These are phyloP conservation scores for Thyridium curvatum DNA, from an alignment of 2,329 filamentous ascomycete species.

Conservation along the genomic window DNA sequence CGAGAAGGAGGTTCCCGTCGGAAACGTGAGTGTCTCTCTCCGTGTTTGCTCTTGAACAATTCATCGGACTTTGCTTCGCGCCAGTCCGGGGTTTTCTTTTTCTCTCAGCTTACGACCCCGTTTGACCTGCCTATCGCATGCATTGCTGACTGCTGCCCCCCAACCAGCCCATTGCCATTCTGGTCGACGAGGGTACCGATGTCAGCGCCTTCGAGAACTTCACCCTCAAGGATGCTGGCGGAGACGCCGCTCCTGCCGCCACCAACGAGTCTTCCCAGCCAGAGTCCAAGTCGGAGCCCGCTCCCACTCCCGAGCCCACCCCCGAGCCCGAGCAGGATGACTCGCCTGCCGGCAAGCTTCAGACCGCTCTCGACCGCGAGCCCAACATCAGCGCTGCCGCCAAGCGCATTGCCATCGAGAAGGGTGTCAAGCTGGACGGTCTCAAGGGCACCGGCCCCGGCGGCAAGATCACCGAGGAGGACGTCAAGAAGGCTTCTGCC, in stretches of 20 bases:
- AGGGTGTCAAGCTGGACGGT: conserved; percentile 67
- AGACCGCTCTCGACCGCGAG: conserved; percentile 79
- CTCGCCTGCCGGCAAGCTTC: conserved; percentile 67
- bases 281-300: conserved; percentile 60
- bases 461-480: conserved; percentile 84
- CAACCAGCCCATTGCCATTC: conserved; percentile 81
- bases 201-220: conserved; percentile 85
- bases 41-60: too few species aligned
- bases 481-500: conserved; percentile 76
- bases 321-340: conserved; percentile 61
- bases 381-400: conserved; percentile 66
- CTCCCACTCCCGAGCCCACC: conserved; percentile 47
- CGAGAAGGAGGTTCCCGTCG: conserved; percentile 88
- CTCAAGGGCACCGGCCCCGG: conserved; percentile 84
- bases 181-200: conserved; percentile 88
- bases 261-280: conserved; percentile 60
- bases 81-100: conserved; percentile 4
- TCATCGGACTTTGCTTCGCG: background rate
- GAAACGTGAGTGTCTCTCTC: conserved; percentile 64
- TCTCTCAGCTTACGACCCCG: too few species aligned
- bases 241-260: conserved; percentile 59
- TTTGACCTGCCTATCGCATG: conserved; percentile 1
- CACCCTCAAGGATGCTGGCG: conserved; percentile 83
- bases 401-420: conserved; percentile 79
- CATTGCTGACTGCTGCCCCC: conserved; percentile 7